Conservation (phyloP, 352 stramenopile genomes). For the Pythium insidiosum region DNA sequence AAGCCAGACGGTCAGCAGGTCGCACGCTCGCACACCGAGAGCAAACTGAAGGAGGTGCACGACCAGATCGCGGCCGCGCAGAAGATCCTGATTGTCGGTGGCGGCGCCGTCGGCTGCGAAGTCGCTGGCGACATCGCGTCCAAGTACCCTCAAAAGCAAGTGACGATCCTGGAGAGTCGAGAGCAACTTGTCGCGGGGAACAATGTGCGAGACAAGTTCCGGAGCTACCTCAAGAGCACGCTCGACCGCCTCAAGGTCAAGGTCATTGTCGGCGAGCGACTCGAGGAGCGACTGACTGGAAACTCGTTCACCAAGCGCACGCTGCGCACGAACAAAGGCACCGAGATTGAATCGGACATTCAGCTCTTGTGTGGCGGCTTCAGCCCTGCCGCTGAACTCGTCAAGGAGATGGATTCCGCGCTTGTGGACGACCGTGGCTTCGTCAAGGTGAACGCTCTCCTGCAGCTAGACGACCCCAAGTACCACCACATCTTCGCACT, state of each 20-base stretch:
- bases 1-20: conserved; percentile 4
- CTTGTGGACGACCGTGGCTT: conserved; percentile 27
- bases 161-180: conserved; percentile 42
- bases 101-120: conserved; percentile 47
- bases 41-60: conserved; percentile 20
- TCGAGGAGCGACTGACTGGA: conserved; percentile 25
- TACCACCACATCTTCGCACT: conserved; percentile 44
- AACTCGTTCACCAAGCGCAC: conserved; percentile 29
- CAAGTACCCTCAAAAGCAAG: conserved; percentile 43
- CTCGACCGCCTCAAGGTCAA: conserved; percentile 35
- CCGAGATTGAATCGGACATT: conserved; percentile 43
- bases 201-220: conserved; percentile 44
- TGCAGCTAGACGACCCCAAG: conserved; percentile 32
- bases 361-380: conserved; percentile 42
- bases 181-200: conserved; percentile 24
- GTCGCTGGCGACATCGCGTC: conserved; percentile 48
- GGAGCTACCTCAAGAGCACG: conserved; percentile 16
- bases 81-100: conserved; percentile 45
- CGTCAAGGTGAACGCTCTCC: conserved; percentile 34
- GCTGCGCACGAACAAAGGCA: conserved; percentile 40
- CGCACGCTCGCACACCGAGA: conserved; percentile 11
- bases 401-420: conserved; percentile 20
- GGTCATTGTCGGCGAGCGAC: conserved; percentile 43
- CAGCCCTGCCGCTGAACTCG: conserved; percentile 18
- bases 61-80: conserved; percentile 25